Evolutionary conservation across 1,284 basidiomycete species (phyloP).

Genomic region (Ganoderma boninense): DNA sequence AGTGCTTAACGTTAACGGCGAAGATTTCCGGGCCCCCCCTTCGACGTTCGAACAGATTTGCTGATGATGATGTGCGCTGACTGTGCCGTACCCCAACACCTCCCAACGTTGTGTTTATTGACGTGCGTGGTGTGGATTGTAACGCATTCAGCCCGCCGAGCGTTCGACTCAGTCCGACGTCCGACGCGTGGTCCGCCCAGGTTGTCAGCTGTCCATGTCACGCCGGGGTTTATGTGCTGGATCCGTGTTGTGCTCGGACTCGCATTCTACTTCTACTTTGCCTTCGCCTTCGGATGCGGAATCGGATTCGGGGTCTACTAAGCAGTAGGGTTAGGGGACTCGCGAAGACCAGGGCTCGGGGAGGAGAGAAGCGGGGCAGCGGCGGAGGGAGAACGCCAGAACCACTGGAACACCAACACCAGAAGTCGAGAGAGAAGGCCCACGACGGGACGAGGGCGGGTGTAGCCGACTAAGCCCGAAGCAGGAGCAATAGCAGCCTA

Average conservation of each 20-base stretch:
- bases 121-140: too few species aligned
- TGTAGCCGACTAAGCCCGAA: neutral
- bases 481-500: neutral
- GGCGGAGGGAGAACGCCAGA: neutral
- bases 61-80: neutral
- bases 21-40: neutral
- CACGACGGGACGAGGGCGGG: neutral
- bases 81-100: too few species aligned
- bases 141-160: too few species aligned
- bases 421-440: too few species aligned
- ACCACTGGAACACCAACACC: neutral
- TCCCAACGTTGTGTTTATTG: too few species aligned
- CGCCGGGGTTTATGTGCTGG: neutral
- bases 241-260: neutral
- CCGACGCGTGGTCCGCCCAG: neutral
- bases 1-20: neutral
- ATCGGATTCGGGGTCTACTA: too few species aligned
- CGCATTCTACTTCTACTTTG: too few species aligned
- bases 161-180: neutral
- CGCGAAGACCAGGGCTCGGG: neutral
- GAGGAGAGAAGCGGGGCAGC: neutral
- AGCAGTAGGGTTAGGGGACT: neutral
- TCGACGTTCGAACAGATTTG: neutral
- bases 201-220: neutral
- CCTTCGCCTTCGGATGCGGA: neutral